Evolutionary conservation across 805 yeast species (phyloP), one percentile per base, ranked within the genome.

Genomic region (Saturnispora gosingensis): DNA sequence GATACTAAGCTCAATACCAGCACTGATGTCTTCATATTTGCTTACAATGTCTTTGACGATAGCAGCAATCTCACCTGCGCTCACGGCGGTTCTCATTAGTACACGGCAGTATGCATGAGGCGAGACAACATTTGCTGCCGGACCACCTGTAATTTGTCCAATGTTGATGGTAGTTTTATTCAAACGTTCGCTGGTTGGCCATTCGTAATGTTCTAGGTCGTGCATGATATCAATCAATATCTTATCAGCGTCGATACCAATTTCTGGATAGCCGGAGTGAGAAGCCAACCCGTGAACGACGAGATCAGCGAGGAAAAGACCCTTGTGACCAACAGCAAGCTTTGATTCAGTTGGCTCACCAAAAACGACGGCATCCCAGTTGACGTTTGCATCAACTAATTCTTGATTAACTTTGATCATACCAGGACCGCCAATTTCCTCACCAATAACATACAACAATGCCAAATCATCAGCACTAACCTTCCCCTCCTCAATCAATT

Each of bases 261-360:
- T 67, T 46, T 82, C 77, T 8, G 90, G 90, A 63, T 83, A 82
- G 1, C 88, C 88, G 2, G 83, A 77, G 60, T 83, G 89, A 4
- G 80, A 68, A 2, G 86, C 76, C 50, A 72, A 70, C 3, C 88
- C 88, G n/a, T 61, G 57, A n/a, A 74, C 78, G 16, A 62, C 54
- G 25, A 80, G 53, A 5, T 68, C 60, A 35, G 75, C 73, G 49
- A 67, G 57, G 43, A 69, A 75, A 36, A 72, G 67, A 15, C 88
- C 88, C 64, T 83, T 83, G 61, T 83, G 90, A 11, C 88, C 89
- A 5, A 76, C 76, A 13, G 85, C 87, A 20, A 83, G 68, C 58
- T 78, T 81, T 61, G 76, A 69, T 56, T 82, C 88, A 0, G 90
- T 83, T 10, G 90, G 90, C 62, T 83, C 90, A 11, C 89, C 89